A percentile compares a stretch with the other conserved stretches of the same genome.
phyloP scores from a whole-genome alignment of 495 filamentous ascomycete genomes.

The Rusavskia elegans region DNA sequence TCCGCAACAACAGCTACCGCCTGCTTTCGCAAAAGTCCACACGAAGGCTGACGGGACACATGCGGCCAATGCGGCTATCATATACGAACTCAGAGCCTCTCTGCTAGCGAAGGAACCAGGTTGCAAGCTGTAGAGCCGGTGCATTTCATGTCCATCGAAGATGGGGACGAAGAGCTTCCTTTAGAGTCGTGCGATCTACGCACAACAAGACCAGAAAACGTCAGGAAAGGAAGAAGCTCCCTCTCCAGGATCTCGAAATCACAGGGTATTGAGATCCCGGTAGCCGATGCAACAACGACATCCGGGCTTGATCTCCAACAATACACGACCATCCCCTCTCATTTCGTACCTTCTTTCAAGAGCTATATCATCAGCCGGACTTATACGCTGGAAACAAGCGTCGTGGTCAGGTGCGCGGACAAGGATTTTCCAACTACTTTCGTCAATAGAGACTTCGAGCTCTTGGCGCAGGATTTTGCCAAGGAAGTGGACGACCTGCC shows the following conservation, averaged over 20 bases:
- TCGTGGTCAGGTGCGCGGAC: neutral
- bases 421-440: neutral
- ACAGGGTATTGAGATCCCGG: neutral
- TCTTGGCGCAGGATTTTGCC: neutral
- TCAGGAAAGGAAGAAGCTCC: neutral
- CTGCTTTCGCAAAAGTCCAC: neutral
- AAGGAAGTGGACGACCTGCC: neutral
- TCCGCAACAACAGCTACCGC: neutral
- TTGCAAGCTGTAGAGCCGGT: neutral
- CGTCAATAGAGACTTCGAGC: neutral
- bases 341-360: neutral
- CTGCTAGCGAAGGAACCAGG: neutral
- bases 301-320: neutral
- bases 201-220: neutral
- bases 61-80: neutral
- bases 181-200: neutral
- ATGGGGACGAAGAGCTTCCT: neutral
- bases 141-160: neutral
- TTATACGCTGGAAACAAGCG: neutral
- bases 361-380: neutral
- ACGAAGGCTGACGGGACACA: neutral
- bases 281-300: neutral
- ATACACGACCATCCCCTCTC: neutral
- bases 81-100: neutral
- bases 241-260: neutral